Conservation (phyloP, 352 stramenopile species). For the Phytophthora pluvialis region DNA sequence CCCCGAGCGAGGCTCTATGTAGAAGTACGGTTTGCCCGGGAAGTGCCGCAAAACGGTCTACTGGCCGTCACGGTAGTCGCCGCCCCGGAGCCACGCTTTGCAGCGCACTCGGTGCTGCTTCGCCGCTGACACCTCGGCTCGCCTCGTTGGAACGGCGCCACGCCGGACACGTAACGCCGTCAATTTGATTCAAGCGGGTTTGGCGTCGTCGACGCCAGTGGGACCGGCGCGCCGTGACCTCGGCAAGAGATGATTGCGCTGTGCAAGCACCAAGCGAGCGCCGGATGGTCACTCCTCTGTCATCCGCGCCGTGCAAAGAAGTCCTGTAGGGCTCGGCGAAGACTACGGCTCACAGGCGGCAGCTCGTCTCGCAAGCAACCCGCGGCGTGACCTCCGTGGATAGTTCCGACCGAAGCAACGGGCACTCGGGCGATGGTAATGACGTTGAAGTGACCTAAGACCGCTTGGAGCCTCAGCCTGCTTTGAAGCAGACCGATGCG, state of each 20-base stretch:
- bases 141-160: conserved; percentile 18
- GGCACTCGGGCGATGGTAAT: conserved; percentile 28
- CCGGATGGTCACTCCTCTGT: conserved; percentile 8
- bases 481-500: neutral
- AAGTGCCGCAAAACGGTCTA: conserved; percentile 22
- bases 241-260: conserved; percentile 26
- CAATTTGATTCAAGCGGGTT: conserved; percentile 29
- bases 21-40: conserved; percentile 35
- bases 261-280: conserved; percentile 23
- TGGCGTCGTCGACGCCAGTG: conserved; percentile 15
- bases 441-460: conserved; percentile 27
- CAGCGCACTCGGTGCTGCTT: conserved; percentile 2
- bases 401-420: conserved; percentile 26
- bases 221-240: neutral
- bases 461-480: conserved; percentile 1
- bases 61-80: conserved; percentile 31
- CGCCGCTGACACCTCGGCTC: neutral
- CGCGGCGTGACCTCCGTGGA: conserved; percentile 9
- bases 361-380: conserved; percentile 8
- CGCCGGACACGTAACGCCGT: conserved; percentile 2
- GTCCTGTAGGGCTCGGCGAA: conserved; percentile 6
- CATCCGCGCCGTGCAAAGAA: conserved; percentile 7
- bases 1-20: conserved; percentile 30
- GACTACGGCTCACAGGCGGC: neutral
- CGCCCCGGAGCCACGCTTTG: conserved; percentile 9